These are phyloP conservation scores for Globisporangium paroecandrum DNA, from an alignment of 352 stramenopile species.

Conservation along the genomic window DNA sequence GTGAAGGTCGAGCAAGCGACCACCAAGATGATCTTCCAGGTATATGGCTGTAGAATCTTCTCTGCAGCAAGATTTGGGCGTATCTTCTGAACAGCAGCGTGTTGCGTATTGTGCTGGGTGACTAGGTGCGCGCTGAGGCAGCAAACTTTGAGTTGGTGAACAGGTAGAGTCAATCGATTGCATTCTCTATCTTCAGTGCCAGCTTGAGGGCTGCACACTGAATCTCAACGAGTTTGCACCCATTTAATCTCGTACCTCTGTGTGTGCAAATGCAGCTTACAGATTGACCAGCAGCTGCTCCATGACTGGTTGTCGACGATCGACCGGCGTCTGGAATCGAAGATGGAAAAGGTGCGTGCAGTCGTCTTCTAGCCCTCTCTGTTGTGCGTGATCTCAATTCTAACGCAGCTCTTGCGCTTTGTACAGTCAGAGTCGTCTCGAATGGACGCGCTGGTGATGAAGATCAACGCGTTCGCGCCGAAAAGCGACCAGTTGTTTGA, in stretches of 20 bases:
- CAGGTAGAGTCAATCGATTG: slow-evolving; percentile 13
- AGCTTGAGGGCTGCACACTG: not conserved
- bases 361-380: not conserved
- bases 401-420: not conserved
- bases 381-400: not conserved
- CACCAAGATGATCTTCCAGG: slow-evolving; percentile 22
- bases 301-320: slow-evolving; percentile 40
- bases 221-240: not conserved
- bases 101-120: not conserved
- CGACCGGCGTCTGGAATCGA: slow-evolving; percentile 39
- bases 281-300: slow-evolving; percentile 43
- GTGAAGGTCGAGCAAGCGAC: slow-evolving; percentile 18
- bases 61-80: no score
- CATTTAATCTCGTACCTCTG: not conserved
- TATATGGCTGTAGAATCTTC: not conserved
- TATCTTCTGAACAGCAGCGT: not conserved
- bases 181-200: not conserved
- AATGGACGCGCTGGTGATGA: slow-evolving; percentile 43
- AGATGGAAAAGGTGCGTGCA: slow-evolving; percentile 62
- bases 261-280: slow-evolving; percentile 24
- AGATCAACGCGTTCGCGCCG: slow-evolving; percentile 55
- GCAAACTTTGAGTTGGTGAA: slow-evolving; percentile 32
- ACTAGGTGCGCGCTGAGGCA: slow-evolving; percentile 27
- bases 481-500: slow-evolving; percentile 29
- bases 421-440: slow-evolving; percentile 39